Percentiles rank a stretch among this genome's conserved stretches.
Conservation (phyloP, 2,329 filamentous ascomycete species). For the Fusarium bulbicola region DNA sequence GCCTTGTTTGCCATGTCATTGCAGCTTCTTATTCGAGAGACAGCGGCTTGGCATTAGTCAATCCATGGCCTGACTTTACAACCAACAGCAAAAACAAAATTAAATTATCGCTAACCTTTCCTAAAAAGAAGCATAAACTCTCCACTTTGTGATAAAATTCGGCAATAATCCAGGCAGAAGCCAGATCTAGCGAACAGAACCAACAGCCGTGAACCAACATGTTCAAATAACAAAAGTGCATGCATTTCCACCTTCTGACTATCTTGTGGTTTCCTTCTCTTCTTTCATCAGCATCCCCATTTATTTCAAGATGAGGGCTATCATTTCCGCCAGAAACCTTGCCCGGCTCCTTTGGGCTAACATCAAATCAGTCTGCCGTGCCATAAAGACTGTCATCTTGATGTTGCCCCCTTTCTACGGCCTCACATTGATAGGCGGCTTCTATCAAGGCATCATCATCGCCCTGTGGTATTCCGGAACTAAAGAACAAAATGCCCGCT, state of each 20-base stretch:
- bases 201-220: background rate
- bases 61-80: background rate
- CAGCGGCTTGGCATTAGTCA: background rate
- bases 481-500: background rate
- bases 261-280: background rate
- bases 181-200: background rate
- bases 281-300: too few species aligned
- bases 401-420: background rate
- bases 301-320: background rate
- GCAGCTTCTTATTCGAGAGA: too few species aligned
- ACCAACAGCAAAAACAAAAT: background rate
- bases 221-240: background rate
- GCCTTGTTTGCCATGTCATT: too few species aligned
- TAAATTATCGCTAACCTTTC: background rate
- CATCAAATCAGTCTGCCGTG: background rate
- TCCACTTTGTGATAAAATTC: background rate
- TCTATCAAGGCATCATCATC: background rate
- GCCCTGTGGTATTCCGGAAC: background rate
- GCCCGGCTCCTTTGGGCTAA: background rate
- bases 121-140: background rate
- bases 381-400: background rate
- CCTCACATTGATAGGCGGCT: background rate
- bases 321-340: background rate
- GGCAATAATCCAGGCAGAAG: background rate
- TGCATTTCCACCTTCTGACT: accelerated